phyloP scores from a whole-genome alignment of 176 grass and related monocot species.

The Triticum monococcum region DNA sequence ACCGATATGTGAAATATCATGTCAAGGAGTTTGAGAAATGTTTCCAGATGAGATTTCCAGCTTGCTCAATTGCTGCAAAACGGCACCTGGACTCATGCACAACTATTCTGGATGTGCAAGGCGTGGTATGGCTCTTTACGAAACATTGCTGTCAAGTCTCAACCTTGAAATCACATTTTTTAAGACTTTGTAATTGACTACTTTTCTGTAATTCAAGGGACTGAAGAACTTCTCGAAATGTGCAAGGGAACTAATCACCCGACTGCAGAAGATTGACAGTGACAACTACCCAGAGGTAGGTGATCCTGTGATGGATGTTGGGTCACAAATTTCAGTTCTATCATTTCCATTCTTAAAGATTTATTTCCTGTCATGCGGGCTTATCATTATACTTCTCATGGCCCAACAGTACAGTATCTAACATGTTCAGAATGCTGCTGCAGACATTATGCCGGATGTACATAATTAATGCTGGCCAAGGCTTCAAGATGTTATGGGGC shows the following conservation, averaged over 20 bases:
- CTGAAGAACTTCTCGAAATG: conserved; percentile 92
- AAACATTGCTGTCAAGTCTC: conserved; percentile 31
- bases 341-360: neutral
- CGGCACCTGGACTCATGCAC: conserved; percentile 71
- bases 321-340: neutral
- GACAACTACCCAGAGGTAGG: conserved; percentile 97
- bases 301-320: conserved; percentile 17
- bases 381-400: conserved; percentile 35
- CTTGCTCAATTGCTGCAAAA: conserved; percentile 77
- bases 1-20: conserved; percentile 91
- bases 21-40: conserved; percentile 72
- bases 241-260: conserved; percentile 88
- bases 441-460: conserved; percentile 87
- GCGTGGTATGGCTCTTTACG: conserved; percentile 64
- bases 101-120: conserved; percentile 89
- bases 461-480: conserved; percentile 89
- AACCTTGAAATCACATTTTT: neutral
- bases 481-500: conserved; percentile 91
- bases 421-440: conserved; percentile 30
- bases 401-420: conserved; percentile 1
- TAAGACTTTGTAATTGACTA: conserved; percentile 28
- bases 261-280: conserved; percentile 85
- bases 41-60: conserved; percentile 80
- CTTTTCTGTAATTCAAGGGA: conserved; percentile 57
- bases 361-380: neutral